Conservation (phyloP, 2,329 filamentous ascomycete genomes). For the Pseudocercospora fijiensis region DNA sequence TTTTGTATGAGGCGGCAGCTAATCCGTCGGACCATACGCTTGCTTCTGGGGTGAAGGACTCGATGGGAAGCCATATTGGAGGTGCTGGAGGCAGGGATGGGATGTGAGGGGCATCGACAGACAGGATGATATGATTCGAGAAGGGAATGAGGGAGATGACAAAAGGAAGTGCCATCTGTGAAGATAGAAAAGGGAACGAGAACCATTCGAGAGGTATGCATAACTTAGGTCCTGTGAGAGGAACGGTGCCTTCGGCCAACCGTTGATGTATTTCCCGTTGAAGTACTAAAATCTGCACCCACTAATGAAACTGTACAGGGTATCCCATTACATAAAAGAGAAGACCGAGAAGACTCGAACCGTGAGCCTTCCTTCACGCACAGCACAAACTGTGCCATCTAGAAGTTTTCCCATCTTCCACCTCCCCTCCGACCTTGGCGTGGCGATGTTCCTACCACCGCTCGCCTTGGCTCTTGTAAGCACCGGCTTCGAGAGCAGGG, state of each 20-base stretch:
- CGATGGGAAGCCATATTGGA: slow-evolving; percentile 36
- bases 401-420: neutral
- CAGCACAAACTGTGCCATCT: neutral
- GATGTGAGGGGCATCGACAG: neutral
- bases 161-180: neutral
- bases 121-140: neutral
- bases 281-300: neutral
- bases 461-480: slow-evolving; percentile 31
- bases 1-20: slow-evolving; percentile 89
- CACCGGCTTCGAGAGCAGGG: slow-evolving; percentile 42
- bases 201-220: neutral
- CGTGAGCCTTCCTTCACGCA: slow-evolving; percentile 1
- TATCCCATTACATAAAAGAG: slow-evolving; percentile 6
- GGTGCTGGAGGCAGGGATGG: slow-evolving; percentile 30
- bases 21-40: slow-evolving; percentile 82
- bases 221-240: neutral
- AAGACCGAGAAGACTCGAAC: neutral
- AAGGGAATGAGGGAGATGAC: too few species aligned
- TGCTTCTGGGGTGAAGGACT: slow-evolving; percentile 40
- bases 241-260: neutral
- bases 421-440: neutral
- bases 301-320: slow-evolving; percentile 10
- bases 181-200: neutral
- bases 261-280: neutral
- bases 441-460: slow-evolving; percentile 30